Evolutionary conservation across 805 yeast species (phyloP), one percentile per base, ranked within the genome.

Genomic region (Kazachstania africana): DNA sequence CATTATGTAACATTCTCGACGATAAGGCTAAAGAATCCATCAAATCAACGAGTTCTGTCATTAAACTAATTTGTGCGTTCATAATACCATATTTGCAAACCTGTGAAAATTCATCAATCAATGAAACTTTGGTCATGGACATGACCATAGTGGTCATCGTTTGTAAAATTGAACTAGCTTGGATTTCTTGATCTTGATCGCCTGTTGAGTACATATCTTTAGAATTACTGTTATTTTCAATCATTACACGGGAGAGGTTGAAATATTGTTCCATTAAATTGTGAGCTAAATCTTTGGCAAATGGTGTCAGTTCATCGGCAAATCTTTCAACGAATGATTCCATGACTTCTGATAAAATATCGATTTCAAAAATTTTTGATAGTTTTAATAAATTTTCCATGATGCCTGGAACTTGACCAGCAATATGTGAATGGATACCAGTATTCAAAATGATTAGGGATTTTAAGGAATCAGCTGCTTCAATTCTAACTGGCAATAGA

Each of bases 321-420:
- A 82, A 93, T 37, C 72, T 68, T 48, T 85, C 95, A 21, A 91
- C 95, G 52, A 91, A 83, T 35, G 84, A 85, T 59, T 91, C 97
- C 77, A 91, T 84, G n/a, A 88, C 94, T 29, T 75, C 79, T 6
- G 93, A 72, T 15, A 91, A 65, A 23, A 83, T 70, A 48, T 93
- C 98, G 39, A 78, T 70, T 48, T 91, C 98, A 44, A 84, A 76
- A 33, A 74, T 72, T 50, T 80, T 77, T 5, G 94, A 78, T 26
- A 91, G 57, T 24, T 71, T 73, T 43, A 91, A 62, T 35, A 91
- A 60, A 42, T 72, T 77, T 39, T 83, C 81, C 79, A 91, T 80
- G 3, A 88, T 75, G 8, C 76, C 77, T 24, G 91, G 76, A 36
- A 91, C 81, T 35, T 80, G 76, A 2, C 67, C 53, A 5, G 82